Percentiles rank a stretch among this genome's conserved stretches.
These are phyloP conservation scores for Selaginella tamariscina DNA, from an alignment of 75 land plant species.

Conservation along the genomic window DNA sequence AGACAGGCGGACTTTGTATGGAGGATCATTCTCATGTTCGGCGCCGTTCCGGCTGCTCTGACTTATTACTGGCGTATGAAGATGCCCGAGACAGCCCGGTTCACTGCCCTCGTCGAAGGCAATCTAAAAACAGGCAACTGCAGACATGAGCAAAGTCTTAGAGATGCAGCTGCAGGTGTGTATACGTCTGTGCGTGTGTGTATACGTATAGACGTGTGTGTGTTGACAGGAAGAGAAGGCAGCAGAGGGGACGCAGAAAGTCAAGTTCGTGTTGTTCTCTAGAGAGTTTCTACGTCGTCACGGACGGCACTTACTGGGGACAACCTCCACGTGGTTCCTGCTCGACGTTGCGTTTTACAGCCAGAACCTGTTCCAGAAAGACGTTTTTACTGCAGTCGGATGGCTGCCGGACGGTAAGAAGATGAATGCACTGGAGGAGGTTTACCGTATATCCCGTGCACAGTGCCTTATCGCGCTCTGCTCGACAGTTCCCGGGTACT, in stretches of 20 bases:
- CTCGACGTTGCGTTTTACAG: no score
- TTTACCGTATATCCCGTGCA: background rate
- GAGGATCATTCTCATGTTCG: slow-evolving; percentile 33
- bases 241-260: background rate
- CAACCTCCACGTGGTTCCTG: slow-evolving; percentile 22
- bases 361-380: slow-evolving; percentile 39
- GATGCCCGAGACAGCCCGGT: background rate
- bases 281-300: slow-evolving; percentile 6
- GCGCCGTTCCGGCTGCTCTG: slow-evolving; percentile 26
- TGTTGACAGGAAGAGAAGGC: background rate
- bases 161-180: no score
- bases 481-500: slow-evolving; percentile 44
- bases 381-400: slow-evolving; percentile 29
- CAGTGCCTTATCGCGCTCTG: slow-evolving; percentile 32
- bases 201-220: no score
- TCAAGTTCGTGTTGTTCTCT: slow-evolving; percentile 17
- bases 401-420: slow-evolving; percentile 27
- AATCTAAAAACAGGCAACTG: slow-evolving; percentile 35
- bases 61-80: background rate
- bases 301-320: slow-evolving; percentile 16
- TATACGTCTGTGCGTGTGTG: no score
- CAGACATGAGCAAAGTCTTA: slow-evolving; percentile 41
- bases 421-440: slow-evolving; percentile 35
- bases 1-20: slow-evolving; percentile 30
- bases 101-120: slow-evolving; percentile 14